phyloP scores from a whole-genome alignment of 2,329 filamentous ascomycete species.

The Sporothrix globosa region DNA sequence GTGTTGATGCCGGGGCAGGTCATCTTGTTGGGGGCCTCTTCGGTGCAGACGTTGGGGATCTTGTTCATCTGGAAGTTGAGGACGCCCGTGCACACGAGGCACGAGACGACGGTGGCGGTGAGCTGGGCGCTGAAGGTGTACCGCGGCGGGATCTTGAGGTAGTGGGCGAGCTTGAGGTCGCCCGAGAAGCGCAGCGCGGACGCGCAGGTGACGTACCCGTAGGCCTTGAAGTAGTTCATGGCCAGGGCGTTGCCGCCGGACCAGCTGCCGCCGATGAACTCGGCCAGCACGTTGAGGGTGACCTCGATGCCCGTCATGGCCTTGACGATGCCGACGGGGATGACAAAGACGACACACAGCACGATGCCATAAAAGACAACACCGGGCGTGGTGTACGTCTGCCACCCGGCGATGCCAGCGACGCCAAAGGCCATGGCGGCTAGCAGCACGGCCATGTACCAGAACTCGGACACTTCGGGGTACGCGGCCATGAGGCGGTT shows the following conservation, averaged over 20 bases:
- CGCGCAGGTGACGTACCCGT: conserved; percentile 33
- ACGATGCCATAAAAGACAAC: conserved; percentile 57
- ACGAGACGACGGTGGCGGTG: conserved; percentile 44
- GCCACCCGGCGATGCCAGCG: conserved; percentile 53
- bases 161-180: conserved; percentile 42
- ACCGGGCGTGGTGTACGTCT: conserved; percentile 55
- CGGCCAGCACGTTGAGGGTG: conserved; percentile 57
- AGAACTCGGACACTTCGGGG: conserved; percentile 58
- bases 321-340: conserved; percentile 57
- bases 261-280: conserved; percentile 58
- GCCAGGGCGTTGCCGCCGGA: conserved; percentile 55
- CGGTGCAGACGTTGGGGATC: conserved; percentile 52
- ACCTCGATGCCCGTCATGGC: conserved; percentile 58
- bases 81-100: conserved; percentile 45
- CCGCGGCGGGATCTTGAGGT: conserved; percentile 43
- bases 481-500: conserved; percentile 54
- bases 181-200: conserved; percentile 39
- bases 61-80: conserved; percentile 42
- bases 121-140: conserved; percentile 46
- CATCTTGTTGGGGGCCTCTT: conserved; percentile 53
- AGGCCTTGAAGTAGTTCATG: conserved; percentile 58
- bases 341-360: conserved; percentile 55
- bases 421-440: conserved; percentile 52
- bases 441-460: conserved; percentile 52
- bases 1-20: conserved; percentile 62